A percentile compares a stretch with the other conserved stretches of the same genome.
Conservation (phyloP, 1,139 yeast genomes). For the Saccharomyces hybrid region DNA sequence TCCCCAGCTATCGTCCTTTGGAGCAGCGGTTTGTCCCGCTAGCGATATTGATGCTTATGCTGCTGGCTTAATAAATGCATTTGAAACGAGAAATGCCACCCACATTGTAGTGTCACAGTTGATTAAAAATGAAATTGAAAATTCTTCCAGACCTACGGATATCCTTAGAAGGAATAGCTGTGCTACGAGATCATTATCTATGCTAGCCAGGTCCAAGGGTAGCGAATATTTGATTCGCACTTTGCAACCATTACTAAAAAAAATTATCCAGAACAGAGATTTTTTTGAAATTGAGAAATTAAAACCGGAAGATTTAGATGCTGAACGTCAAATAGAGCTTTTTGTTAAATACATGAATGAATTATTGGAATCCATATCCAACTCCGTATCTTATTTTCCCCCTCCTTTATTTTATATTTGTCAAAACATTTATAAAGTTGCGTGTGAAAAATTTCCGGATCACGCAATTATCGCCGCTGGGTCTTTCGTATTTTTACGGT, state of each 20-base stretch:
- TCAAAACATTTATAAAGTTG: conserved; percentile 58
- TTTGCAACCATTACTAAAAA: conserved; percentile 48
- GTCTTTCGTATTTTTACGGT: conserved; percentile 75
- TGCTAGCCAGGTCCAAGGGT: conserved; percentile 64
- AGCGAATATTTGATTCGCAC: conserved; percentile 46
- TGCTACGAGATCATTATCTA: conserved; percentile 66
- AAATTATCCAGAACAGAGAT: conserved; percentile 44
- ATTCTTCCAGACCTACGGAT: conserved; percentile 57
- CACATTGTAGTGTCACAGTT: conserved; percentile 51
- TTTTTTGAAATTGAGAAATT: conserved; percentile 62
- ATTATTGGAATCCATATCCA: conserved; percentile 54
- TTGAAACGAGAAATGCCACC: conserved; percentile 45
- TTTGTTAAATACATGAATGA: conserved; percentile 52
- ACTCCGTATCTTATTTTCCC: conserved; percentile 55
- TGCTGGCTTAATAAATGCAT: conserved; percentile 56
- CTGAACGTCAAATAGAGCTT: conserved; percentile 38
- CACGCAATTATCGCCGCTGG: conserved; percentile 67
- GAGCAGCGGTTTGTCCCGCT: conserved; percentile 46
- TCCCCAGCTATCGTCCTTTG: conserved; percentile 33
- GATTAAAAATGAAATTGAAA: conserved; percentile 53
- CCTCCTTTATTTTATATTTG: conserved; percentile 68
- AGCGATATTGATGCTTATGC: conserved; percentile 70
- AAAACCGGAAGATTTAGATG: conserved; percentile 32
- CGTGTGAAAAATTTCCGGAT: conserved; percentile 58
- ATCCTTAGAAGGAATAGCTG: conserved; percentile 75